These are phyloP conservation scores for Lactarius trivialis DNA, from an alignment of 768 basidiomycete genomes.

Conservation along the genomic window DNA sequence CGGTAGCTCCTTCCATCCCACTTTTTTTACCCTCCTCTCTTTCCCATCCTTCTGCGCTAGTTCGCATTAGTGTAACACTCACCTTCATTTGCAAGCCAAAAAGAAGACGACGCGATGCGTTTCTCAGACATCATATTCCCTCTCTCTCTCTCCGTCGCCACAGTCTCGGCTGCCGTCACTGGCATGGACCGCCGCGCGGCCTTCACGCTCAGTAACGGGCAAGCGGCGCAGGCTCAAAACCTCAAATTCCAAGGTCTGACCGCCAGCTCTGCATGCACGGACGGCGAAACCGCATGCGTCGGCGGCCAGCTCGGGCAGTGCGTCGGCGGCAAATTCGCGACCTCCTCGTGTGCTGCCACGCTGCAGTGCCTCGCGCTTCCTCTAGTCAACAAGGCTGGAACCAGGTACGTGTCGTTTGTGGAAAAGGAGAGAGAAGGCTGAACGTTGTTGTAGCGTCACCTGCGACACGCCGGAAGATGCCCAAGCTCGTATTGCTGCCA, in stretches of 20 bases:
- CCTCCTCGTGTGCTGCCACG: conserved; percentile 12
- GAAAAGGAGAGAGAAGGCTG: not conserved
- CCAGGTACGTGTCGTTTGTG: conserved; percentile 23
- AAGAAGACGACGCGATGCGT: conserved; percentile 4
- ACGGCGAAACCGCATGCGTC: conserved; percentile 28
- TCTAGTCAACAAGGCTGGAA: conserved; percentile 29
- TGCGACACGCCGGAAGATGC: conserved; percentile 22
- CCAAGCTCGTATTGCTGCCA: conserved; percentile 20
- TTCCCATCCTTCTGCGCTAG: conserved; percentile 3
- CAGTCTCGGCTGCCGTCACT: conserved; percentile 13
- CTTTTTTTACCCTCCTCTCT: not conserved
- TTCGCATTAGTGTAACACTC: conserved; percentile 1
- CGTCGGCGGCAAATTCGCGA: conserved; percentile 20
- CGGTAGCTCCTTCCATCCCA: not conserved
- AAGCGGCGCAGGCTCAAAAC: conserved; percentile 27
- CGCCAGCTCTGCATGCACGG: conserved; percentile 31
- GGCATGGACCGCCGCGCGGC: conserved; percentile 22
- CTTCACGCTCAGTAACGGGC: conserved; percentile 23
- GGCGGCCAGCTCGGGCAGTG: conserved; percentile 24
- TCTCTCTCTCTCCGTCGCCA: conserved; percentile 1
- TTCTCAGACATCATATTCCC: conserved; percentile 4
- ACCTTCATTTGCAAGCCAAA: not conserved
- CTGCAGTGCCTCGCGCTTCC: conserved; percentile 28
- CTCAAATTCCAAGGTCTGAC: conserved; percentile 21
- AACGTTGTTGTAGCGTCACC: conserved; percentile 23